phyloP scores from a whole-genome alignment of 768 basidiomycete genomes.

The Hygrocybe coccinea region DNA sequence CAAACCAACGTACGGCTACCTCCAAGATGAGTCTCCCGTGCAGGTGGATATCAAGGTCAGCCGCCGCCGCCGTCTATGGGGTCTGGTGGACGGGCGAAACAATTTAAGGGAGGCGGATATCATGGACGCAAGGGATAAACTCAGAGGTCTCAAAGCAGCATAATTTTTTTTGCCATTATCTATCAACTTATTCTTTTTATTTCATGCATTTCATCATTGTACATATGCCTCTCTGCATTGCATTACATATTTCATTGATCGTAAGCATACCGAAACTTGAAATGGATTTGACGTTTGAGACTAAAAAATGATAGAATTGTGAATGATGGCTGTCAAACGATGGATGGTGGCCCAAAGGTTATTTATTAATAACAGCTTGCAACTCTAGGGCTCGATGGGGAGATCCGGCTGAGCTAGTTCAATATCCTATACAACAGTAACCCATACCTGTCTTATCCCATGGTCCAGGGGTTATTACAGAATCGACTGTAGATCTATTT shows the following conservation, averaged over 20 bases:
- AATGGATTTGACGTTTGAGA: no score
- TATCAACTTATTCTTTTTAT: background rate
- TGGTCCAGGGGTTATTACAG: background rate
- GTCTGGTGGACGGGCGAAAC: slow-evolving; percentile 26
- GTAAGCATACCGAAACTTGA: no score
- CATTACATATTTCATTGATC: no score
- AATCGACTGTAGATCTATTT: slow-evolving; percentile 39
- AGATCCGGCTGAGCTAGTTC: no score
- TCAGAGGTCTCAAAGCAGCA: slow-evolving; percentile 40
- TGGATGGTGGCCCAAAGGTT: no score
- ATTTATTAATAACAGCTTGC: no score
- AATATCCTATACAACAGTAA: background rate
- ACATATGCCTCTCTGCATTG: no score
- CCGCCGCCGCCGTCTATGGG: slow-evolving; percentile 38
- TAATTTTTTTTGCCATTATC: no score
- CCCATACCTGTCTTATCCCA: background rate
- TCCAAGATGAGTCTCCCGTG: slow-evolving; percentile 1
- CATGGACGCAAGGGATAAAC: slow-evolving; percentile 39
- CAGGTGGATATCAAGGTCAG: slow-evolving; percentile 36
- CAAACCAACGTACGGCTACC: background rate
- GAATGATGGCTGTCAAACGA: no score
- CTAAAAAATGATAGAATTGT: no score
- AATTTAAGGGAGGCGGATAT: slow-evolving; percentile 34
- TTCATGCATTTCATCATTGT: background rate
- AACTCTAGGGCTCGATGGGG: no score